Base-by-base conservation (phyloP, 257 asterid species). In the Penstemon barbatus region DNA sequence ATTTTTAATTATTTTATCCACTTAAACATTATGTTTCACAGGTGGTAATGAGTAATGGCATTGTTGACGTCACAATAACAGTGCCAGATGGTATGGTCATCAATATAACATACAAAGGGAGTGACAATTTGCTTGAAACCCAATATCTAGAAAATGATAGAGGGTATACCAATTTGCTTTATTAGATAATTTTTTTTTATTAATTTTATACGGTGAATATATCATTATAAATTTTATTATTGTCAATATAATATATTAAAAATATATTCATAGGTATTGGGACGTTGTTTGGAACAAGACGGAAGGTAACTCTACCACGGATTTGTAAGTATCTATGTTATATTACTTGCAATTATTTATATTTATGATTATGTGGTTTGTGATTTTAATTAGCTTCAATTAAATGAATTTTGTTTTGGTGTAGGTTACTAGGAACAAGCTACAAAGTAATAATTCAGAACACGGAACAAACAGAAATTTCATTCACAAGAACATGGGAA, bases 231-330 rank as follows among this genome's bases (percentile, higher is more conserved):
- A 46, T 12, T 10, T 7, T 11, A 2, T 58, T 18, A 4, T 54
- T 8, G 6, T 52, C n/a, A 54, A 33, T 12, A 37, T 66, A 53
- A 43, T n/a, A 18, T 8, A 10, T 50, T 53, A 39, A 46, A 60
- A 18, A 12, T 72, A 5, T 10, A 41, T 66, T 13, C 37, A n/a
- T 52, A 84, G 89, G 86, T 81, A 82, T 25, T 86, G 92, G 90
- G 81, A 86, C 68, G 57, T 74, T 38, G 41, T 56, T 52, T 84
- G 90, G 86, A 74, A 62, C 53, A 71, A 61, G 69, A 56, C 49
- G 8, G 80, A 46, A 65, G 43, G 46, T 6, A 8, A 7, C 8
- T 12, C 37, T 12, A 38, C 18, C 5, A 6, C 57, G 70, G 80
- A 75, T 71, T 61, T 70, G 89, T 81, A 75, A 57, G 75, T 37